phyloP scores from a whole-genome alignment of 2,329 filamentous ascomycete species.

The Mycosphaerella sp. region DNA sequence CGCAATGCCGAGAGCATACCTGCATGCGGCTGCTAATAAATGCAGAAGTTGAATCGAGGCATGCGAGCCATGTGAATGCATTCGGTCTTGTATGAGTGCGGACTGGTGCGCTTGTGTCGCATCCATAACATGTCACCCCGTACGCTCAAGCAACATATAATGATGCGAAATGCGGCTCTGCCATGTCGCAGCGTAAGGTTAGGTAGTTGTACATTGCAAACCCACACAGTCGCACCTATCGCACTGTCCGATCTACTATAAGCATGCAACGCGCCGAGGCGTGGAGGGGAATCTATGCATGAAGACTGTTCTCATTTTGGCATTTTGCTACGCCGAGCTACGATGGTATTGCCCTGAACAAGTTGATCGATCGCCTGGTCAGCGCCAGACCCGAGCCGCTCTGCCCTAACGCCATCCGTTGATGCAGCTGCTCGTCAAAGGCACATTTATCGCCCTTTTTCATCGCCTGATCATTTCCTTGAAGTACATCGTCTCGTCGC shows the following conservation, averaged over 20 bases:
- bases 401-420: slow-evolving; percentile 23
- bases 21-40: too few relatives aligned
- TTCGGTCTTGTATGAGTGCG: too few relatives aligned
- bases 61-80: too few relatives aligned
- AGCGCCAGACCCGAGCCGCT: slow-evolving; percentile 13
- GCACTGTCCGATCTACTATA: neutral
- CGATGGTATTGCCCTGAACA: slow-evolving; percentile 8
- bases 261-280: neutral
- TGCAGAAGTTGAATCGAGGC: too few relatives aligned
- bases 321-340: slow-evolving; percentile 24
- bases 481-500: slow-evolving; percentile 20
- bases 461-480: slow-evolving; percentile 13
- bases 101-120: too few relatives aligned
- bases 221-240: neutral
- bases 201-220: neutral
- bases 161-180: too few relatives aligned
- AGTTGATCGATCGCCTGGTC: slow-evolving; percentile 10
- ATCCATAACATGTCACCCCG: too few relatives aligned
- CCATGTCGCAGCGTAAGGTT: too few relatives aligned
- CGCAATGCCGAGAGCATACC: too few relatives aligned
- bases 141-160: too few relatives aligned
- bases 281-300: slow-evolving; percentile 12
- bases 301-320: slow-evolving; percentile 24
- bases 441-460: slow-evolving; percentile 10
- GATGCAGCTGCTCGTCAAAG: slow-evolving; percentile 19